These are phyloP conservation scores for Pterocarpus macrocarpus DNA, from an alignment of 306 rosid species.

Conservation along the genomic window DNA sequence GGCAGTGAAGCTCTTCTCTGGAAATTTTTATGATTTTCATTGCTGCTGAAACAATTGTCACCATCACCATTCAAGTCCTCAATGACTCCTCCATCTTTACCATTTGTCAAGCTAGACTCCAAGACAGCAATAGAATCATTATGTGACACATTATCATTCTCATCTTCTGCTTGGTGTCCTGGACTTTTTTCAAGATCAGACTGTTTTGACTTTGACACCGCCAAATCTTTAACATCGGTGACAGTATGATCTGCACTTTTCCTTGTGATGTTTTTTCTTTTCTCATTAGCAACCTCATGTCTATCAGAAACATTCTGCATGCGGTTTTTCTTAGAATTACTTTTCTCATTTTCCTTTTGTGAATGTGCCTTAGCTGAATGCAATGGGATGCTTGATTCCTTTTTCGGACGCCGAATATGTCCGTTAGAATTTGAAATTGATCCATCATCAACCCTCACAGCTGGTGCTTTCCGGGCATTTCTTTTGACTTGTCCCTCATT, in stretches of 20 bases:
- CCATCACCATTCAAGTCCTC: conserved; percentile 35
- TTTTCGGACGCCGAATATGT: conserved; percentile 41
- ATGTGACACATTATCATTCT: conserved; percentile 18
- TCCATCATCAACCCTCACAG: conserved; percentile 30
- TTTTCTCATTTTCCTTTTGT: conserved; percentile 47
- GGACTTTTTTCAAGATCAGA: conserved; percentile 9
- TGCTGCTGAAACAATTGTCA: neutral
- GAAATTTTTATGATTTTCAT: conserved; percentile 34
- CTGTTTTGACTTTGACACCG: conserved; percentile 32
- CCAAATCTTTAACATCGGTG: conserved; percentile 32
- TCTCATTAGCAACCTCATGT: conserved; percentile 41
- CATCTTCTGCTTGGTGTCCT: neutral
- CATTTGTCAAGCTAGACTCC: neutral
- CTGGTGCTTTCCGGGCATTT: conserved; percentile 31
- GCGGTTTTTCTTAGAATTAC: conserved; percentile 23
- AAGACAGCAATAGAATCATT: conserved; percentile 20
- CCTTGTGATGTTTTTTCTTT: conserved; percentile 13
- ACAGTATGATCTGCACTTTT: conserved; percentile 31
- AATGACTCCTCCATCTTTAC: conserved; percentile 25
- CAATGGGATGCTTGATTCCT: conserved; percentile 25
- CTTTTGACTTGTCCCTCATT: conserved; percentile 39
- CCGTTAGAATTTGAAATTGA: conserved; percentile 38
- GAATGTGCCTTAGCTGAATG: conserved; percentile 48
- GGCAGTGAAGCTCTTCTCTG: conserved; percentile 55
- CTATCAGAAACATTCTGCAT: conserved; percentile 36